phyloP scores from a whole-genome alignment of 73 alveolate genomes.

The Paramecium sonneborni region DNA sequence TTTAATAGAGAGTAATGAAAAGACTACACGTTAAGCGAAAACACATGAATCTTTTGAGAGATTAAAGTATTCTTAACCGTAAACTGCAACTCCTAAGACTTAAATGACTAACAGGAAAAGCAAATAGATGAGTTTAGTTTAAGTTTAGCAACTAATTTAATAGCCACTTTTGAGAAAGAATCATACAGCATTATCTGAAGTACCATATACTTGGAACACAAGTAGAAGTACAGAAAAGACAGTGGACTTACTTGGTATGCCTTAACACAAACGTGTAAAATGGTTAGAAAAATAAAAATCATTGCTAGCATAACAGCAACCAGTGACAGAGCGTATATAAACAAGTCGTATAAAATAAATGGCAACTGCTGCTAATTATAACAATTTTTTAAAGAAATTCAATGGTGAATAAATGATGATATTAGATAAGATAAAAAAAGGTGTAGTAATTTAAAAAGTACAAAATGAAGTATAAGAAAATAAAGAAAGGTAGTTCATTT shows the following conservation, averaged over 20 bases:
- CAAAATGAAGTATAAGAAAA: neutral
- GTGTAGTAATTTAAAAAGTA: neutral
- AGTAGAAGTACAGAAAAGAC: neutral
- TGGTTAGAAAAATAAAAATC: slow-evolving; percentile 17
- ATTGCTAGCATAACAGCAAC: neutral
- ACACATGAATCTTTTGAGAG: slow-evolving; percentile 32
- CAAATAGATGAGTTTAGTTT: slow-evolving; percentile 18
- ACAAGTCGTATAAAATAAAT: neutral
- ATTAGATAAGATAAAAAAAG: neutral
- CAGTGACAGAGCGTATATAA: neutral
- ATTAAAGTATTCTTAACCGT: neutral
- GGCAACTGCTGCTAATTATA: neutral
- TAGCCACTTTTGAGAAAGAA: neutral
- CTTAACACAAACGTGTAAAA: neutral
- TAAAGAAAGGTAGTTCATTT: neutral
- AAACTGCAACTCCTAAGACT: slow-evolving; percentile 13
- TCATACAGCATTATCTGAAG: slow-evolving; percentile 12
- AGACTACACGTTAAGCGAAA: neutral
- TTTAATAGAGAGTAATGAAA: slow-evolving; percentile 14
- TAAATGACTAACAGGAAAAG: slow-evolving; percentile 16
- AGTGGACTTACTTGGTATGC: slow-evolving; percentile 15
- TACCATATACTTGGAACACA: slow-evolving; percentile 10
- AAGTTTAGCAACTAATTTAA: neutral
- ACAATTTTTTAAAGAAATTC: neutral
- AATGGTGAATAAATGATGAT: neutral